phyloP scores from a whole-genome alignment of 2,329 filamentous ascomycete genomes.

The Microdochium bolleyi region DNA sequence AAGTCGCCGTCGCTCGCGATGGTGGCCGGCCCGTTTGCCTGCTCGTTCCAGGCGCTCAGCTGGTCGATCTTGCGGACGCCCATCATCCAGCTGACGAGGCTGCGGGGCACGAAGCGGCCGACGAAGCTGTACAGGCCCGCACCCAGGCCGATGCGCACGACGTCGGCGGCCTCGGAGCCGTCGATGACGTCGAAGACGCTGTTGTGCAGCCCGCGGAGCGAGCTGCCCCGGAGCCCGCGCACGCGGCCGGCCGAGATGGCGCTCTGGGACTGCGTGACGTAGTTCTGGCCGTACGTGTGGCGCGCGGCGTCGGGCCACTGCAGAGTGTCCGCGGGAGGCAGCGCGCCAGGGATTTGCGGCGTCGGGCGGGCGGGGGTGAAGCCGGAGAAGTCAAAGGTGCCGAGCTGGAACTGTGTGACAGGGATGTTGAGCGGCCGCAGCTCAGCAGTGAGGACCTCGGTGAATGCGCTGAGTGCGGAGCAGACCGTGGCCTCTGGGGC shows the following conservation, averaged over 20 bases:
- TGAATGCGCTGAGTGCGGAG: conserved; percentile 79
- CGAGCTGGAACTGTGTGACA: conserved; percentile 82
- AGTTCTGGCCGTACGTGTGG: conserved; percentile 55
- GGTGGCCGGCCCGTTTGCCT: conserved; percentile 25
- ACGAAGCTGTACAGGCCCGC: conserved; percentile 80
- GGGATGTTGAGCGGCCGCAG: conserved; percentile 67
- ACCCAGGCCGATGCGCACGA: conserved; percentile 77
- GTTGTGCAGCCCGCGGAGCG: conserved; percentile 72
- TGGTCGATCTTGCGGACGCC: conserved; percentile 60
- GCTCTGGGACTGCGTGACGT: conserved; percentile 44
- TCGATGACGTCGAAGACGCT: conserved; percentile 86
- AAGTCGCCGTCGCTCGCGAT: conserved; percentile 16
- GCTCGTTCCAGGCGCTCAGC: conserved; percentile 44
- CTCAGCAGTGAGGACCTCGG: conserved; percentile 72
- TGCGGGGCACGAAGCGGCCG: conserved; percentile 68
- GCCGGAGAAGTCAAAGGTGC: conserved; percentile 77
- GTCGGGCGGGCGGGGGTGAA: conserved; percentile 42
- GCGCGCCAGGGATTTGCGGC: conserved; percentile 16
- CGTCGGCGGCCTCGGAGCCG: conserved; percentile 48
- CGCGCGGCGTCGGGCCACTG: conserved; percentile 57
- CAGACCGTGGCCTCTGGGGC: conserved; percentile 81
- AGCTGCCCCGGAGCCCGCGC: conserved; percentile 58
- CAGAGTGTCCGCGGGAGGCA: conserved; percentile 44
- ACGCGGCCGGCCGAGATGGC: conserved; percentile 48
- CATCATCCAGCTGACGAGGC: conserved; percentile 90